These are phyloP conservation scores for Chaetomiaceae sp. DNA, from an alignment of 2,329 filamentous ascomycete species.

Conservation along the genomic window DNA sequence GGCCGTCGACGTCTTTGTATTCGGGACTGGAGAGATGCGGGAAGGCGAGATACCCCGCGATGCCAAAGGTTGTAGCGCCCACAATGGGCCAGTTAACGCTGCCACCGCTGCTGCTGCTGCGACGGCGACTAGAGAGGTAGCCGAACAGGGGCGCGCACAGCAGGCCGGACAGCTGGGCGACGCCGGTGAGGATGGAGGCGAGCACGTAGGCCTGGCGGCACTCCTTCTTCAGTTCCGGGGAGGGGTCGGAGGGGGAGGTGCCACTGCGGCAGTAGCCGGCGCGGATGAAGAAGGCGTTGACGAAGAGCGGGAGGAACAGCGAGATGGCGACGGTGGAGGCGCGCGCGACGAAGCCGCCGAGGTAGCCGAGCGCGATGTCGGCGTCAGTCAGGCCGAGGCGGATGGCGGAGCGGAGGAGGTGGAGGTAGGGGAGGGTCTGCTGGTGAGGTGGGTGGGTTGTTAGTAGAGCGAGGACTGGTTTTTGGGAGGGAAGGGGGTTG, in stretches of 20 bases:
- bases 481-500: background rate
- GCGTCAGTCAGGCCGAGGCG: conserved; percentile 67
- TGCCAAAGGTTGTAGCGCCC: conserved; percentile 63
- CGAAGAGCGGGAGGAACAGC: conserved; percentile 85
- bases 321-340: conserved; percentile 94
- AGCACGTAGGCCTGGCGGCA: conserved; percentile 84
- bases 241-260: conserved; percentile 55
- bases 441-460: conserved; percentile 2
- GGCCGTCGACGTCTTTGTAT: conserved; percentile 54
- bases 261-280: conserved; percentile 74
- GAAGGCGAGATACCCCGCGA: conserved; percentile 72
- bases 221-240: conserved; percentile 72
- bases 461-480: background rate
- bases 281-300: conserved; percentile 83
- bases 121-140: conserved; percentile 69
- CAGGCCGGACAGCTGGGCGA: conserved; percentile 80
- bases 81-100: conserved; percentile 69
- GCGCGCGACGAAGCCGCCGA: conserved; percentile 90
- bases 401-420: conserved; percentile 57
- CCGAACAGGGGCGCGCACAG: conserved; percentile 83
- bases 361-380: conserved; percentile 78
- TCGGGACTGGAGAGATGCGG: conserved; percentile 74
- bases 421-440: conserved; percentile 48
- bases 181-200: conserved; percentile 78
- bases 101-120: too few relatives aligned